Evolutionary conservation across 768 basidiomycete genomes (phyloP).

Genomic region (Lentinula detonsa): DNA sequence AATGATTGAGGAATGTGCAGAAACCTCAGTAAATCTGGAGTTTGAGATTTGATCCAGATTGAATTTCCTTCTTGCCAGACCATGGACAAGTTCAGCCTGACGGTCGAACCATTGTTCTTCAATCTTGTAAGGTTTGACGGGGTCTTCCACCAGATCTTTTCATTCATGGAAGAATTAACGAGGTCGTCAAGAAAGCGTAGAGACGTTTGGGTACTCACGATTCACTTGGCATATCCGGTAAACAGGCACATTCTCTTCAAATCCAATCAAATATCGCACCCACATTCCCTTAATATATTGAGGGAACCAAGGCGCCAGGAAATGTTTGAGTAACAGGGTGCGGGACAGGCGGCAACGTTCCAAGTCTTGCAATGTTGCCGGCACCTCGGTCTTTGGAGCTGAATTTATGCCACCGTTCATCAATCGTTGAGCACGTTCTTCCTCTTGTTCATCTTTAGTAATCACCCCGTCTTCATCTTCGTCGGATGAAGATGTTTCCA

Average conservation of each 20-base stretch:
- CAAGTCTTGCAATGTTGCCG: slow-evolving; percentile 52
- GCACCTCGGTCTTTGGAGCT: slow-evolving; percentile 38
- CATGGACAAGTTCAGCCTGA: slow-evolving; percentile 71
- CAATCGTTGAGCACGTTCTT: slow-evolving; percentile 53
- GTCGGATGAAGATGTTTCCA: slow-evolving; percentile 83
- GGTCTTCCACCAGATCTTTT: slow-evolving; percentile 32
- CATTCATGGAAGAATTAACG: slow-evolving; percentile 22
- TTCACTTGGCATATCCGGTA: slow-evolving; percentile 82
- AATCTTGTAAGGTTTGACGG: slow-evolving; percentile 64
- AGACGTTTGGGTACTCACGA: slow-evolving; percentile 42
- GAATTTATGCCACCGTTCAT: slow-evolving; percentile 28
- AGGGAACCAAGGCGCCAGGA: slow-evolving; percentile 78
- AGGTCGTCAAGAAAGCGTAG: background rate
- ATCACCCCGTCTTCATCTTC: slow-evolving; percentile 82
- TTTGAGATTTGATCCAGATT: slow-evolving; percentile 89
- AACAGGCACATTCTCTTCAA: slow-evolving; percentile 47
- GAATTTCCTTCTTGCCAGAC: slow-evolving; percentile 54
- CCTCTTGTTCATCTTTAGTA: slow-evolving; percentile 66
- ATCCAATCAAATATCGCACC: slow-evolving; percentile 80
- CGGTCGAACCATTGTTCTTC: slow-evolving; percentile 62
- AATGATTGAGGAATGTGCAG: slow-evolving; percentile 5
- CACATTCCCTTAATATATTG: slow-evolving; percentile 80
- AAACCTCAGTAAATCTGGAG: slow-evolving; percentile 38
- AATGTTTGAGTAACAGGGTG: slow-evolving; percentile 64
- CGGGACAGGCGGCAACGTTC: slow-evolving; percentile 60